Conservation (phyloP, 2,329 filamentous ascomycete genomes). For the Drechslerella dactyloides region DNA sequence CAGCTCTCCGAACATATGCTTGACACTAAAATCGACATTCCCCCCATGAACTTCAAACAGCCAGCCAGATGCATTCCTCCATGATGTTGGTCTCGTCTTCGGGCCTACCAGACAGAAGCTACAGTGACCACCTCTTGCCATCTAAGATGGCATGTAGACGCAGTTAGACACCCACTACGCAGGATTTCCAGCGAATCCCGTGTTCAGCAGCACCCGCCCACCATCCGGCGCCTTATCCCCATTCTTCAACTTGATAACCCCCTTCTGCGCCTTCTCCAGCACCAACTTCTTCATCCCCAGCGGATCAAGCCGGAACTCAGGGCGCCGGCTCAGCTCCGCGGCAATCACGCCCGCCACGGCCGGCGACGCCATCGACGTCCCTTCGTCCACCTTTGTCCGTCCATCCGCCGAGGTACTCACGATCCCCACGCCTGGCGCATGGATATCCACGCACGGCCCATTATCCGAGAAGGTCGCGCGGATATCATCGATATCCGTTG, state of each 20-base stretch:
- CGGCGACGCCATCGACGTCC: constrained; percentile 63
- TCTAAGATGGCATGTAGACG: no score
- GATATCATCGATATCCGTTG: constrained; percentile 57
- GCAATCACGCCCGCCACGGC: constrained; percentile 56
- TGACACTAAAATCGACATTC: no score
- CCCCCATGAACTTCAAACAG: no score
- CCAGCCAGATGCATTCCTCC: no score
- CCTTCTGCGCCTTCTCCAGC: constrained; percentile 13
- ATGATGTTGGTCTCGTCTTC: no score
- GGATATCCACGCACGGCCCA: constrained; percentile 64
- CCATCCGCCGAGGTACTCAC: constrained; percentile 63
- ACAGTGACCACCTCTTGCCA: no score
- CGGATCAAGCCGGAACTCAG: constrained; percentile 48
- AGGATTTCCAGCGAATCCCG: constrained; percentile 19
- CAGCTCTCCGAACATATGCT: no score
- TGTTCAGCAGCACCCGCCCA: constrained; percentile 15
- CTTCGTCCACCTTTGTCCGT: constrained; percentile 61
- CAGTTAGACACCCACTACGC: no score
- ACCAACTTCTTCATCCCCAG: constrained; percentile 51
- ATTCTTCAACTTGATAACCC: constrained; percentile 11
- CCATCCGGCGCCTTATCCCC: constrained; percentile 12
- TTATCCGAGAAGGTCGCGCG: constrained; percentile 60
- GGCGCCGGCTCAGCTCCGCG: constrained; percentile 44
- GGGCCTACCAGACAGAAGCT: no score
- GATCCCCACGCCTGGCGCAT: constrained; percentile 65